phyloP scores from a whole-genome alignment of 371 early-diverging fungal species.

The Mucor plumbeus region DNA sequence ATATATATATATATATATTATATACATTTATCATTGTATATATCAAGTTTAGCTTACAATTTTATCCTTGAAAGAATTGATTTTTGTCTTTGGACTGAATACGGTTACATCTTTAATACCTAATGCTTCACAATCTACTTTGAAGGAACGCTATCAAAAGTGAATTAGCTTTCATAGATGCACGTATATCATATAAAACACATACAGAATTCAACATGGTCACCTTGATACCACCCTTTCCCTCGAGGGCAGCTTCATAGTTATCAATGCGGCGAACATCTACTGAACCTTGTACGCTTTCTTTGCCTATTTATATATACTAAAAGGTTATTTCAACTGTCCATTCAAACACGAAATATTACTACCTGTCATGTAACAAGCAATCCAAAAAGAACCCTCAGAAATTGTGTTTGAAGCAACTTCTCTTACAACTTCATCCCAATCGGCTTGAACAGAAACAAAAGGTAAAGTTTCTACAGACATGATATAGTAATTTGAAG shows the following conservation, averaged over 20 bases:
- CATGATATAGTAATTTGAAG: slow-evolving; percentile 10
- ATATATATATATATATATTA: no score
- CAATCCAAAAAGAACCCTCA: slow-evolving; percentile 57
- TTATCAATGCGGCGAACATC: slow-evolving; percentile 13
- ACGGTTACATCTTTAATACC: slow-evolving; percentile 15
- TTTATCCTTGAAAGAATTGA: slow-evolving; percentile 22
- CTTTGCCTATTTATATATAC: slow-evolving; percentile 8
- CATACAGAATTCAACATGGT: slow-evolving; percentile 39
- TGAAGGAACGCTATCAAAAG: slow-evolving; percentile 46
- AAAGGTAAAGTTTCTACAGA: slow-evolving; percentile 30
- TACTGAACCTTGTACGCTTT: slow-evolving; percentile 26
- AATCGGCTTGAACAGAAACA: slow-evolving; percentile 51
- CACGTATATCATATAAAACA: background rate
- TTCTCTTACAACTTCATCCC: slow-evolving; percentile 45
- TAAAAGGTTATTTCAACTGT: background rate
- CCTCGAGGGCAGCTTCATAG: slow-evolving; percentile 15
- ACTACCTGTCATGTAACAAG: slow-evolving; percentile 56
- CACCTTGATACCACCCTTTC: slow-evolving; percentile 31
- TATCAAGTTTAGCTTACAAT: slow-evolving; percentile 4
- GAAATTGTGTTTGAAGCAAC: slow-evolving; percentile 30
- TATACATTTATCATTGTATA: background rate
- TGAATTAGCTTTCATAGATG: slow-evolving; percentile 11
- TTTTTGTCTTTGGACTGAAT: slow-evolving; percentile 16
- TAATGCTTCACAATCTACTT: slow-evolving; percentile 33
- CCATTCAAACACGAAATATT: background rate